A percentile compares a stretch with the other conserved stretches of the same genome.
phyloP scores from a whole-genome alignment of 2,329 filamentous ascomycete genomes.

The Diaporthe destruens region DNA sequence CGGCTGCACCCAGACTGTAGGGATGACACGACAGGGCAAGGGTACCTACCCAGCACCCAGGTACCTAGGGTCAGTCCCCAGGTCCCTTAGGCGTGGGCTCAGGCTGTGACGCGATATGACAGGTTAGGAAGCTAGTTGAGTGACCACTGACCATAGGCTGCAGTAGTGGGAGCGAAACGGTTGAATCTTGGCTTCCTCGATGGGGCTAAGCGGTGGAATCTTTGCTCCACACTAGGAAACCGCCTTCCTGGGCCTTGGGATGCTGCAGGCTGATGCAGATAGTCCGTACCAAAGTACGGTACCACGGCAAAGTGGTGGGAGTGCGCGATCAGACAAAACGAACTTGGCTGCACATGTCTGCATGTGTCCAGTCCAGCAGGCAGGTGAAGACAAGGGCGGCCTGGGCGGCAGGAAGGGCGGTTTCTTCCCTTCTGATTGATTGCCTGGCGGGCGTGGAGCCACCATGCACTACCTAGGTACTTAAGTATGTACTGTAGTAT shows the following conservation, averaged over 20 bases:
- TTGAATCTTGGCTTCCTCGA: background rate
- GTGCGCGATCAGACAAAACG: too few relatives aligned
- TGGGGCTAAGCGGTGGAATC: slow-evolving; percentile 5
- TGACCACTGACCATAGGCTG: background rate
- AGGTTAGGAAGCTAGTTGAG: background rate
- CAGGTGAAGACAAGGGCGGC: background rate
- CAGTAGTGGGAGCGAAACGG: slow-evolving; percentile 16
- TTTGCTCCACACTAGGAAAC: slow-evolving; percentile 22
- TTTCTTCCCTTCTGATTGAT: background rate
- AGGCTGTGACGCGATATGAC: slow-evolving; percentile 21
- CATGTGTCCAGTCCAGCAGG: too few relatives aligned
- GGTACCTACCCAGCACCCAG: too few relatives aligned
- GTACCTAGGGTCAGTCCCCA: too few relatives aligned
- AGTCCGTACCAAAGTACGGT: background rate
- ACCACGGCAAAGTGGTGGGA: too few relatives aligned
- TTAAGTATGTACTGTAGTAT: too few relatives aligned
- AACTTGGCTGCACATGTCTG: too few relatives aligned
- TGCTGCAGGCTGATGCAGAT: background rate
- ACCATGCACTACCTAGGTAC: background rate
- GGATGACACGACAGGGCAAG: slow-evolving; percentile 27
- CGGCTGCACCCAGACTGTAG: slow-evolving; percentile 4
- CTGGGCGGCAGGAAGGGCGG: background rate
- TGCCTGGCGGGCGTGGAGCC: slow-evolving; percentile 3
- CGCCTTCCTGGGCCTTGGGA: background rate
- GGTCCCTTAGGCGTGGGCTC: background rate